Percentiles rank a stretch among this genome's conserved stretches.
Conservation (phyloP, 306 rosid genomes). For the Rubus idaeus region DNA sequence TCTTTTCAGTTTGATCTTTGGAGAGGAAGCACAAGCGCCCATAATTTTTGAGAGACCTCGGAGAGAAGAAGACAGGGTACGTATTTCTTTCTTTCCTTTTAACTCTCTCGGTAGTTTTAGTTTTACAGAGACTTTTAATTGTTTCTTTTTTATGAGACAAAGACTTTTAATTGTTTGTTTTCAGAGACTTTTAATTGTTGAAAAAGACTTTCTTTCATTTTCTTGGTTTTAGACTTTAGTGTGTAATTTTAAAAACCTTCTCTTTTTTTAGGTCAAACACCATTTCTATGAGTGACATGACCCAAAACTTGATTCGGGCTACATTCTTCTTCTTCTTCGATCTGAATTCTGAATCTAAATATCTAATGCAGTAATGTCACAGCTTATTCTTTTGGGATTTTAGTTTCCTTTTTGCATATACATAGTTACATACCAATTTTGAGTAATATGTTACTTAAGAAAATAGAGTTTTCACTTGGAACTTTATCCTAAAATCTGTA, state of each 20-base stretch:
- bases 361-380: not conserved
- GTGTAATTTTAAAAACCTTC: not conserved
- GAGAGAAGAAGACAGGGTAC: not conserved
- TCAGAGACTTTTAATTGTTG: not conserved
- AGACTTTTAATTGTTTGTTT: not conserved
- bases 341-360: too few species aligned
- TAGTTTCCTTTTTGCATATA: not conserved
- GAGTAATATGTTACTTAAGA: not conserved
- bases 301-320: not conserved
- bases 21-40: slow-evolving; percentile 61
- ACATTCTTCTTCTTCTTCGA: too few species aligned
- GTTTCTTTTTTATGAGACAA: too few species aligned
- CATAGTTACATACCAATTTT: not conserved
- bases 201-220: not conserved
- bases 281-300: not conserved
- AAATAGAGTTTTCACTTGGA: too few species aligned
- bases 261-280: not conserved
- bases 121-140: not conserved
- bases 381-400: not conserved
- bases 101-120: not conserved
- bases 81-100: not conserved
- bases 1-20: not conserved
- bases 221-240: not conserved
- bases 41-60: slow-evolving; percentile 18
- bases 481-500: not conserved